phyloP scores from a whole-genome alignment of 2,329 filamentous ascomycete genomes.

The Akanthomyces dipterigenus region DNA sequence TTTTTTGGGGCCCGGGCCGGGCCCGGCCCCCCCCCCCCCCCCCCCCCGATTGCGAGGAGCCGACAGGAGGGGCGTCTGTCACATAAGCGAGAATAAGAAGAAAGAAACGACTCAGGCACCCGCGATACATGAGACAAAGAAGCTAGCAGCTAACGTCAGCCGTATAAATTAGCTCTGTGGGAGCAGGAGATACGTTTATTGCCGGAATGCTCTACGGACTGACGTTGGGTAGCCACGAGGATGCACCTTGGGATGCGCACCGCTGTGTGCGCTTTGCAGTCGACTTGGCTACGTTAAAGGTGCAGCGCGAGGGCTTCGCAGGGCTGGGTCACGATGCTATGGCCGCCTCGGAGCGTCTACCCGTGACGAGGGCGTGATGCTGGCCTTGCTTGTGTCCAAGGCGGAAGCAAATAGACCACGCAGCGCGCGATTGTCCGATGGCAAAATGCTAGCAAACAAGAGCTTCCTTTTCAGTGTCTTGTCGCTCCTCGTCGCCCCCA shows the following conservation, averaged over 20 bases:
- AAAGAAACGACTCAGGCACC: neutral
- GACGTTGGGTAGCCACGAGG: constrained; percentile 25
- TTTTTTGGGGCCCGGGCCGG: too few species aligned
- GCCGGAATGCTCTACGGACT: constrained; percentile 63
- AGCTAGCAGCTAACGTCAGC: constrained; percentile 7
- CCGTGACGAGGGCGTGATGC: neutral
- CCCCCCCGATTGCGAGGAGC: neutral
- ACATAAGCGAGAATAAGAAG: neutral
- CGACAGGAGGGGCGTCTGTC: neutral
- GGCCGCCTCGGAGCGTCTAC: neutral
- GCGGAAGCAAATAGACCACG: constrained; percentile 1
- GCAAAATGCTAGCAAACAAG: neutral
- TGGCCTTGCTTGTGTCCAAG: too few species aligned
- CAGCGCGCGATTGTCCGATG: neutral
- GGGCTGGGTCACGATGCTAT: constrained; percentile 35
- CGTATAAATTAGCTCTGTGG: constrained; percentile 50
- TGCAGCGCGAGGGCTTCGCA: constrained; percentile 59
- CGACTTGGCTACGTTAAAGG: constrained; percentile 60
- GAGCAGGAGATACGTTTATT: constrained; percentile 70
- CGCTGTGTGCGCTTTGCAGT: constrained; percentile 55
- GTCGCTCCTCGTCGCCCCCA: neutral
- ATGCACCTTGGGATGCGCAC: constrained; percentile 37
- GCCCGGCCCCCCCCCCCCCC: neutral
- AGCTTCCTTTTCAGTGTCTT: neutral
- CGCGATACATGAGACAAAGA: neutral